phyloP scores from a whole-genome alignment of 345 rosid genomes.

The Citrus trifoliata region DNA sequence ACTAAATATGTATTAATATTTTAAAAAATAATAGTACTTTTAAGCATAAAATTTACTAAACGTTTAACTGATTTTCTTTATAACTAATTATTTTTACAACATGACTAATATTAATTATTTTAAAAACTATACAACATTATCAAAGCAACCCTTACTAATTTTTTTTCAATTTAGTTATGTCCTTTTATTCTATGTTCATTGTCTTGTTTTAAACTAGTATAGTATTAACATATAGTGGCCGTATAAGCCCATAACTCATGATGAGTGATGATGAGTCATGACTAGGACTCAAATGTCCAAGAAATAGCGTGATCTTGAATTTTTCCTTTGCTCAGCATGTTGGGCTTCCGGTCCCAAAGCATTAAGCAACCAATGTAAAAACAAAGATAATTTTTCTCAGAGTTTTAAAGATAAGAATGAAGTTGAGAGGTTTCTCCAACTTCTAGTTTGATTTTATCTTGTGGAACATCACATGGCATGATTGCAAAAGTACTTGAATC shows the following conservation, averaged over 20 bases:
- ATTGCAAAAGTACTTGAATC: too few species aligned
- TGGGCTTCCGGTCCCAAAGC: not conserved
- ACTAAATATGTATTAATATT: too few species aligned
- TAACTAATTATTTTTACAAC: too few species aligned
- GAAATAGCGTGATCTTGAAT: not conserved
- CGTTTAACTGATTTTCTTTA: fast-evolving
- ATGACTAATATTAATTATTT: too few species aligned
- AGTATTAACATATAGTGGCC: not conserved
- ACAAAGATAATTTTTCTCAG: not conserved
- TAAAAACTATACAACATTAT: too few species aligned
- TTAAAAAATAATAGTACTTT: too few species aligned
- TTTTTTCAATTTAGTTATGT: too few species aligned
- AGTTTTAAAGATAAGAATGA: too few species aligned
- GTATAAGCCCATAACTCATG: not conserved
- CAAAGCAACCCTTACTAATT: too few species aligned
- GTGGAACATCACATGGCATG: not conserved
- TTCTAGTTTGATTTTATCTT: too few species aligned
- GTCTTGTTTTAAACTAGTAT: not conserved
- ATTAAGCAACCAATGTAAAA: not conserved
- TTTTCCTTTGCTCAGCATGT: too few species aligned
- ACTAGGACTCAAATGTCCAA: not conserved
- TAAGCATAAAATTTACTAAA: too few species aligned
- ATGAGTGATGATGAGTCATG: not conserved
- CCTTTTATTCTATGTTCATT: not conserved
- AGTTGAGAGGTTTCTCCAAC: not conserved